A percentile compares a stretch with the other conserved stretches of the same genome.
These are phyloP conservation scores for Sphagnum magellanicum DNA, from an alignment of 228 moss, liverwort and hornwort species.

Conservation along the genomic window DNA sequence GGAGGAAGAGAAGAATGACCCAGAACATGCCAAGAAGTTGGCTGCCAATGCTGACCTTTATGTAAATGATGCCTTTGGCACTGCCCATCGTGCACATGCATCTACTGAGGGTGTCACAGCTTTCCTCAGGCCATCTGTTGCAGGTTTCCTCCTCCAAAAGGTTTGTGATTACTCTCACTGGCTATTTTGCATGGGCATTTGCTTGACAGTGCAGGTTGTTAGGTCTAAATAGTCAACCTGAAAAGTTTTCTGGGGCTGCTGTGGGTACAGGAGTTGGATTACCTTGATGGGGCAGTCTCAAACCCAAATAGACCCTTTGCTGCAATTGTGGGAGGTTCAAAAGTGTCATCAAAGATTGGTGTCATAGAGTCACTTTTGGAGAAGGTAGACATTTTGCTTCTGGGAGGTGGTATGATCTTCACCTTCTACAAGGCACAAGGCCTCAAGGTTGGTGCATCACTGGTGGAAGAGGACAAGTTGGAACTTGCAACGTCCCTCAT, in stretches of 20 bases:
- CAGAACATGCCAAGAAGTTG: slow-evolving; percentile 38
- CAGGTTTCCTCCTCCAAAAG: slow-evolving; percentile 42
- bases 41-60: slow-evolving; percentile 28
- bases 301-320: slow-evolving; percentile 40
- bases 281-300: slow-evolving; percentile 34
- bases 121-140: slow-evolving; percentile 28
- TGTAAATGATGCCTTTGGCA: slow-evolving; percentile 55
- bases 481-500: slow-evolving; percentile 31
- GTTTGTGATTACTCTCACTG: background rate
- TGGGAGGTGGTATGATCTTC: slow-evolving; percentile 61
- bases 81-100: slow-evolving; percentile 52
- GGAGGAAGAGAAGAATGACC: slow-evolving; percentile 60
- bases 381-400: slow-evolving; percentile 44
- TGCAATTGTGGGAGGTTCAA: slow-evolving; percentile 53
- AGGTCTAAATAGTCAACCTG: too few species aligned
- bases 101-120: slow-evolving; percentile 46
- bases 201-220: background rate
- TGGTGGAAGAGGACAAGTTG: slow-evolving; percentile 54
- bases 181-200: background rate
- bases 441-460: slow-evolving; percentile 30
- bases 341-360: slow-evolving; percentile 55
- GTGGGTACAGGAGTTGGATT: slow-evolving; percentile 36
- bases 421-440: slow-evolving; percentile 60
- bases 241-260: too few species aligned
- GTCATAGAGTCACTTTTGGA: slow-evolving; percentile 45